Percentiles rank a stretch among this genome's conserved stretches.
Evolutionary conservation across 805 yeast genomes (phyloP).

Genomic region (Jamesozyma hellenica): DNA sequence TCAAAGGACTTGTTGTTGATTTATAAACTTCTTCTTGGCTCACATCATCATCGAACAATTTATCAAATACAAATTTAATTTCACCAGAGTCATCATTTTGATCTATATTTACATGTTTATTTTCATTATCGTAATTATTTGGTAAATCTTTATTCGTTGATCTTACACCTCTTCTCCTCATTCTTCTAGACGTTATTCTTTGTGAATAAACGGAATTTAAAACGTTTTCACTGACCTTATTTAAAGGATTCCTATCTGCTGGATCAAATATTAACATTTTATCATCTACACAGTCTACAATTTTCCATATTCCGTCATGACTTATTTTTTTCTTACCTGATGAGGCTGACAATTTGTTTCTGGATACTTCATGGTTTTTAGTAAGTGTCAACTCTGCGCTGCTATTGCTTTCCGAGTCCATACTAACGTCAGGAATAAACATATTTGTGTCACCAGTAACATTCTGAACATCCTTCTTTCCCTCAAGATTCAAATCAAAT

Average conservation of each 20-base stretch:
- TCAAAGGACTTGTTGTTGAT: slow-evolving; percentile 57
- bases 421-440: background rate
- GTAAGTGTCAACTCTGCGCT: background rate
- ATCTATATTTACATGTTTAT: no score
- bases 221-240: slow-evolving; percentile 23
- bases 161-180: slow-evolving; percentile 8
- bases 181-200: slow-evolving; percentile 12
- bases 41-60: slow-evolving; percentile 56
- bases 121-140: background rate
- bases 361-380: background rate
- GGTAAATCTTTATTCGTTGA: background rate
- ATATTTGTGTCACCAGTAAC: slow-evolving; percentile 1
- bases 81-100: slow-evolving; percentile 30
- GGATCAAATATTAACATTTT: slow-evolving; percentile 84
- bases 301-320: slow-evolving; percentile 52
- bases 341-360: background rate
- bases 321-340: slow-evolving; percentile 2
- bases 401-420: no score
- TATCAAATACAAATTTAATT: slow-evolving; percentile 74
- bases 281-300: slow-evolving; percentile 74
- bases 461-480: background rate
- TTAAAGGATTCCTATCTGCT: slow-evolving; percentile 52
- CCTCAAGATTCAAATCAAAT: no score
- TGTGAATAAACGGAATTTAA: slow-evolving; percentile 24
- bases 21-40: slow-evolving; percentile 59